Evolutionary conservation across 2,329 filamentous ascomycete species (phyloP), one percentile per base, ranked within the genome.

Genomic region (Fusarium bactridioides): DNA sequence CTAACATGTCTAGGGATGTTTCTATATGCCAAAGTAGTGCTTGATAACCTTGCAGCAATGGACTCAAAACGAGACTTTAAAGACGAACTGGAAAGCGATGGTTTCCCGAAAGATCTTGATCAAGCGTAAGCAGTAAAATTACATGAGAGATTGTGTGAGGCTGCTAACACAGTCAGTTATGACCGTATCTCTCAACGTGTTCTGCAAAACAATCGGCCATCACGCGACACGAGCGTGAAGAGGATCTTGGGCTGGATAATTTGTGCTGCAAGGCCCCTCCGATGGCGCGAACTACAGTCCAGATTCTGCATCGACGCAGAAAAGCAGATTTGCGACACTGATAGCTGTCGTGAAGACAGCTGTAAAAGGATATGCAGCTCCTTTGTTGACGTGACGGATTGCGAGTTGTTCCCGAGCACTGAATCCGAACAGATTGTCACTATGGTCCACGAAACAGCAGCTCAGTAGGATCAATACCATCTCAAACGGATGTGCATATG

Each of bases 401-500:
- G 63, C 5, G 45, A 65, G 0, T 0, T 56, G 0, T 65, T 63
- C 1, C 21, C 10, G 0, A 19, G 0, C 3, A 1, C 3, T 0
- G 13, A 43, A 4, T 56, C 63, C 0, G 63, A 65, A 0, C 37
- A 57, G 6, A 0, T 10, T 0, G 0, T 66, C 0, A 33, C 1
- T 0, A 63, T 65, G 9, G 33, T 65, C 0, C 62, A 65, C 1
- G 21, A 64, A 16, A 64, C 58, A 1, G 58, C 62, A 23, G 5
- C 25, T 5, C 4, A 5, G 25, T 25, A 25, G 23, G 23, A 25
- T 25, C n/a, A n/a, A n/a, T n/a, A n/a, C n/a, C n/a, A n/a, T n/a
- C n/a, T n/a, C n/a, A n/a, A n/a, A n/a, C n/a, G n/a, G n/a, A n/a
- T n/a, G n/a, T n/a, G n/a, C n/a, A n/a, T n/a, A n/a, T n/a, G n/a